A percentile compares a stretch with the other conserved stretches of the same genome.
Evolutionary conservation across 805 yeast species (phyloP).

Genomic region (Saccharomycopsis babjevae): DNA sequence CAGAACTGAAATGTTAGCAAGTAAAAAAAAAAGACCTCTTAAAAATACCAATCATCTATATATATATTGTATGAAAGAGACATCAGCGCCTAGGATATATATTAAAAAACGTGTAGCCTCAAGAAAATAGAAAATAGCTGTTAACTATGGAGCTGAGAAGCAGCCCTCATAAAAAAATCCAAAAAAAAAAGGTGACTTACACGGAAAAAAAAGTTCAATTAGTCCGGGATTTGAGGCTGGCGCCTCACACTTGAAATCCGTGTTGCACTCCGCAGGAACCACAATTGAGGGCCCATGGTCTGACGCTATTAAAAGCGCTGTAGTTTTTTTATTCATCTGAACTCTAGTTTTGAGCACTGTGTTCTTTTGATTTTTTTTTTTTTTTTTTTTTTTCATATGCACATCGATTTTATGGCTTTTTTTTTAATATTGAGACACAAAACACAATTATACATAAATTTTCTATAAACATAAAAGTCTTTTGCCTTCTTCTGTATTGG

Average conservation of each 20-base stretch:
- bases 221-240: too few species aligned
- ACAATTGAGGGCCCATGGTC: conserved; percentile 89
- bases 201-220: too few species aligned
- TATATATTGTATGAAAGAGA: background rate
- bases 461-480: background rate
- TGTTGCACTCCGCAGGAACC: conserved; percentile 86
- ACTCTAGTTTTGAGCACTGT: too few species aligned
- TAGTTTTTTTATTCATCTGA: too few species aligned
- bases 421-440: too few species aligned
- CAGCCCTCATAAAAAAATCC: too few species aligned
- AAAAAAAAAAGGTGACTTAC: too few species aligned
- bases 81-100: background rate
- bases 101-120: background rate
- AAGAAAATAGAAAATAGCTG: background rate
- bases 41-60: background rate
- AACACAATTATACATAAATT: too few species aligned
- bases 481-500: background rate
- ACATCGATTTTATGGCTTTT: too few species aligned
- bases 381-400: too few species aligned
- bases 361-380: too few species aligned
- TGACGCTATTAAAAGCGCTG: too few species aligned
- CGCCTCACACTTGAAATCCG: conserved; percentile 50
- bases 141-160: background rate
- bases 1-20: background rate
- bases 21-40: background rate